Evolutionary conservation across 108 stramenopile species (phyloP).

Genomic region (Skeletonema marinoi): DNA sequence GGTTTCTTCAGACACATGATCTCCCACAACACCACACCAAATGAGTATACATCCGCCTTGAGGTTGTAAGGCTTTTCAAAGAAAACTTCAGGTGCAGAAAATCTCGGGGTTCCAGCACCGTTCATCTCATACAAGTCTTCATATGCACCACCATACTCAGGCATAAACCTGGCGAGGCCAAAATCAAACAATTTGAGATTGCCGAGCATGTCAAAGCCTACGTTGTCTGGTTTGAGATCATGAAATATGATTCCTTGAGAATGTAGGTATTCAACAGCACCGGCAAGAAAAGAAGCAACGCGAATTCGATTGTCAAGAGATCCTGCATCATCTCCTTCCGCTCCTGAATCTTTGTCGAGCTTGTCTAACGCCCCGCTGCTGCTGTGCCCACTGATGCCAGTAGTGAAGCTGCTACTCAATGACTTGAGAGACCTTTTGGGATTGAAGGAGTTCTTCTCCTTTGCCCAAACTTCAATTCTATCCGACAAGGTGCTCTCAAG

Average conservation of each 20-base stretch:
- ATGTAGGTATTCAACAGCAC: constrained; percentile 81
- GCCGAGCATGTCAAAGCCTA: neutral
- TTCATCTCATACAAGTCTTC: constrained; percentile 72
- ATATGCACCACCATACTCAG: constrained; percentile 57
- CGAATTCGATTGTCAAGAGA: neutral
- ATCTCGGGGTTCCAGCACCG: constrained; percentile 74
- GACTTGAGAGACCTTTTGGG: neutral
- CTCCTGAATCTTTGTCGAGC: neutral
- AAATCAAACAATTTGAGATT: neutral
- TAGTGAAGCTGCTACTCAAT: neutral
- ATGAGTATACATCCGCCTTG: constrained; percentile 6
- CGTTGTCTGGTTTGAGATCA: constrained; percentile 50
- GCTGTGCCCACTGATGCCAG: neutral
- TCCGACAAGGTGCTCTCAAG: constrained; percentile 57
- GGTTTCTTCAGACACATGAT: neutral
- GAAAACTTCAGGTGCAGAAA: neutral
- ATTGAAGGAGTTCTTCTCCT: neutral
- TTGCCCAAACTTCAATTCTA: neutral
- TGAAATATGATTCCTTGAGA: constrained; percentile 68
- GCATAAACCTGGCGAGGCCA: neutral
- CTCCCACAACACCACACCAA: neutral
- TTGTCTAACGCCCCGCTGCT: neutral
- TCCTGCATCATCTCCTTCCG: neutral
- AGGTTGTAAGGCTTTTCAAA: constrained; percentile 71
- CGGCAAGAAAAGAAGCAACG: neutral